Conservation (phyloP, 192 early-diverging fungal species). For the Entomortierella parvispora region DNA sequence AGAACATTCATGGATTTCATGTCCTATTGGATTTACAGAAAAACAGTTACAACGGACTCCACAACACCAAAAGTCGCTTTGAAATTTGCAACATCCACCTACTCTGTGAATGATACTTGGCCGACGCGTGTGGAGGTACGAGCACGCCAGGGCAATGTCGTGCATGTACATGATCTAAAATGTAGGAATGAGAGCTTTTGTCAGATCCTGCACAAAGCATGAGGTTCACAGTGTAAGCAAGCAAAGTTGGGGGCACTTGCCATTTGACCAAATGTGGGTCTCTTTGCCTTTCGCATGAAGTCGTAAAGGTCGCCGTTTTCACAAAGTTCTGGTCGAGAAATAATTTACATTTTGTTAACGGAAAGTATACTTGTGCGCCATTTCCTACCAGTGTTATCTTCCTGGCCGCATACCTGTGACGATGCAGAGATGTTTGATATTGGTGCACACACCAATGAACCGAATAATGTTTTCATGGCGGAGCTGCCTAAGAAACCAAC, state of each 20-base stretch:
- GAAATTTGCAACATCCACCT: conserved; percentile 9
- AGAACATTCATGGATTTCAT: conserved; percentile 85
- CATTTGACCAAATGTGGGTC: conserved; percentile 72
- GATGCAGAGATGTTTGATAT: conserved; percentile 74
- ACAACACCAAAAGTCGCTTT: not conserved
- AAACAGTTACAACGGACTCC: not conserved
- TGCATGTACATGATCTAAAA: conserved; percentile 78
- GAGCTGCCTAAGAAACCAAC: conserved; percentile 62
- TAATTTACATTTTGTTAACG: too few species aligned
- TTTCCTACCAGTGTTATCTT: not conserved
- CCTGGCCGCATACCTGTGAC: conserved; percentile 55
- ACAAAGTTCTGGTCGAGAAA: conserved; percentile 63
- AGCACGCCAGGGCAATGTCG: conserved; percentile 78
- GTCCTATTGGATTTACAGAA: conserved; percentile 54
- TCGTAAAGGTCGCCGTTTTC: conserved; percentile 82
- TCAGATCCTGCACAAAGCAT: too few species aligned
- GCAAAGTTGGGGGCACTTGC: conserved; percentile 15
- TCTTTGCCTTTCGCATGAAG: conserved; percentile 71
- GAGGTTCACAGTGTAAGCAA: too few species aligned
- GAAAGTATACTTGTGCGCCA: too few species aligned
- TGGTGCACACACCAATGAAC: conserved; percentile 81
- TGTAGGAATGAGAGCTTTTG: not conserved
- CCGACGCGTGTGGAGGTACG: conserved; percentile 76
- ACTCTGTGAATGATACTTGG: conserved; percentile 80
- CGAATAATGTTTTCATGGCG: conserved; percentile 82